phyloP scores from a whole-genome alignment of 129 eudicot species.

The Chrysanthemum seticuspe region DNA sequence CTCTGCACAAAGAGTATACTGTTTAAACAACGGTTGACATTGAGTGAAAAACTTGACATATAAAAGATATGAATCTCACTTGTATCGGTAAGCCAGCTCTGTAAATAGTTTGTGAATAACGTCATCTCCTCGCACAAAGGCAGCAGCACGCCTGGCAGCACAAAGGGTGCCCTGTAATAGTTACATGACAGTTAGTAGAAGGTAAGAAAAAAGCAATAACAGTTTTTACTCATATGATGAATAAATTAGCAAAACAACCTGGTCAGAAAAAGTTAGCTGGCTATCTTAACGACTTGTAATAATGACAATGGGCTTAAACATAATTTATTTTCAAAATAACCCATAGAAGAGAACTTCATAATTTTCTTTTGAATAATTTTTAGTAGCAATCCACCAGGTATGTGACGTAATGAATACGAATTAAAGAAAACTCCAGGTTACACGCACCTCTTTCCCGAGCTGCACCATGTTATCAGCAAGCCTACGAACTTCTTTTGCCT shows the following conservation, averaged over 20 bases:
- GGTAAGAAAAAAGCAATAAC: background rate
- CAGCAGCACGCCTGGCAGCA: conserved; percentile 97
- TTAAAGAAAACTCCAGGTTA: background rate
- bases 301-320: too few species aligned
- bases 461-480: conserved; percentile 98
- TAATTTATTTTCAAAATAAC: too few species aligned
- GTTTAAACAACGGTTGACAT: conserved; percentile 12
- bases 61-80: conserved; percentile 41
- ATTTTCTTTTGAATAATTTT: background rate
- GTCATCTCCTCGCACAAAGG: conserved; percentile 97
- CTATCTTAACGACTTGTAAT: background rate
- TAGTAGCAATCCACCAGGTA: background rate
- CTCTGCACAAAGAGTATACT: conserved; percentile 44
- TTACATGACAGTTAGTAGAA: background rate
- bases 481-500: conserved; percentile 97
- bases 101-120: conserved; percentile 93
- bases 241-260: background rate
- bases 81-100: conserved; percentile 92
- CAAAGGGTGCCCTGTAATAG: conserved; percentile 72
- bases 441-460: conserved; percentile 87
- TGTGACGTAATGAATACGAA: background rate
- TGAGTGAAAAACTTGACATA: conserved; percentile 3
- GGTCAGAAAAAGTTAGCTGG: too few species aligned
- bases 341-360: background rate
- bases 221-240: background rate